These are phyloP conservation scores for Penicillium sp. DNA, from an alignment of 2,329 filamentous ascomycete species.

Conservation along the genomic window DNA sequence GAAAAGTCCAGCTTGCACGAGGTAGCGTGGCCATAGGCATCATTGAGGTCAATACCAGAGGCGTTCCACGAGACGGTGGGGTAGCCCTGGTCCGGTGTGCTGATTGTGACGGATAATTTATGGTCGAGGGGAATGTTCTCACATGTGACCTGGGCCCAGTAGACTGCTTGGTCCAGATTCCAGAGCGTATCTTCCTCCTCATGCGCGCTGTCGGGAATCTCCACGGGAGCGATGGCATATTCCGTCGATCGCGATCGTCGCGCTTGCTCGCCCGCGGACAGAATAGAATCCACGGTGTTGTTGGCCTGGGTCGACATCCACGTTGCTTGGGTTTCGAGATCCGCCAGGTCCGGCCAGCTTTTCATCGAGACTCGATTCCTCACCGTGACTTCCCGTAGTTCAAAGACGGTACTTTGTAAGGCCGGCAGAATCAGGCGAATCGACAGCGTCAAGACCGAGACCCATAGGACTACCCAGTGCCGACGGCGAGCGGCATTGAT, in stretches of 20 bases:
- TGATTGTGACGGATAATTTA: slow-evolving; percentile 31
- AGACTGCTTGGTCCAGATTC: slow-evolving; percentile 42
- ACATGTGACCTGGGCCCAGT: slow-evolving; percentile 40
- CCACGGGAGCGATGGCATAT: slow-evolving; percentile 42
- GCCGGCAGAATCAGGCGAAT: slow-evolving; percentile 43
- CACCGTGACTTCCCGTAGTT: slow-evolving; percentile 38
- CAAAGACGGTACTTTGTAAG: slow-evolving; percentile 40
- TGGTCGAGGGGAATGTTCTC: slow-evolving; percentile 29
- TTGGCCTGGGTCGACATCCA: slow-evolving; percentile 41
- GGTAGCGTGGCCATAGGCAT: slow-evolving; percentile 20
- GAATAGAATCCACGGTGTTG: slow-evolving; percentile 31
- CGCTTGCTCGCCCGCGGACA: slow-evolving; percentile 27
- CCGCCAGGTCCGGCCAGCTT: slow-evolving; percentile 39
- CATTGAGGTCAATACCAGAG: slow-evolving; percentile 31
- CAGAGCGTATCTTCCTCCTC: slow-evolving; percentile 36
- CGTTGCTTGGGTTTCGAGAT: slow-evolving; percentile 36
- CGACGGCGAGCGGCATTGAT: slow-evolving; percentile 39
- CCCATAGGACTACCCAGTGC: slow-evolving; percentile 42
- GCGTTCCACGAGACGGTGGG: slow-evolving; percentile 39
- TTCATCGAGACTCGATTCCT: slow-evolving; percentile 32
- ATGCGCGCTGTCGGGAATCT: slow-evolving; percentile 35
- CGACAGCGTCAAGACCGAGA: slow-evolving; percentile 41
- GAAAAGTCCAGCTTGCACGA: slow-evolving; percentile 38
- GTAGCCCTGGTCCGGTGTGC: slow-evolving; percentile 24
- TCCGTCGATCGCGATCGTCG: slow-evolving; percentile 35